Conservation (phyloP, 331 rosid species). For the Pyracantha coccinea region DNA sequence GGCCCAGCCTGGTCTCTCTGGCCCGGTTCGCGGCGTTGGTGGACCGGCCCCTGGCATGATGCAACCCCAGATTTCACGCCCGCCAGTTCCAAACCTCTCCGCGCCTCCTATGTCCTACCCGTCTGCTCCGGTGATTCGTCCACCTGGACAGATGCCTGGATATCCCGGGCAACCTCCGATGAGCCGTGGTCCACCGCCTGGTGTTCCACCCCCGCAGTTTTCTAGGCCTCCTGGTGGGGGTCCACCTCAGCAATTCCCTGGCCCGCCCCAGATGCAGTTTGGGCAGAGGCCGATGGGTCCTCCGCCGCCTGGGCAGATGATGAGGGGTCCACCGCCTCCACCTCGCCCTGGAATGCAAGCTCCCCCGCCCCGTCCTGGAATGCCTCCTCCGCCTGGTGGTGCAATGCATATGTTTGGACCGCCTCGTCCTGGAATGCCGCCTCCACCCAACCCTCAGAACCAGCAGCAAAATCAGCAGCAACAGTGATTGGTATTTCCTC, state of each 20-base stretch:
- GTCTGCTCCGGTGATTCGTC: conserved; percentile 61
- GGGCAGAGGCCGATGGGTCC: conserved; percentile 99
- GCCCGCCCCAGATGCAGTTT: conserved; percentile 61
- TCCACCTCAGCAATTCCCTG: conserved; percentile 46
- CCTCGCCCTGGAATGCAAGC: conserved; percentile 87
- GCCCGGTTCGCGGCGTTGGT: conserved; percentile 93
- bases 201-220: conserved; percentile 63
- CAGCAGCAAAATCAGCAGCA: conserved; percentile 75
- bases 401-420: conserved; percentile 75
- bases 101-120: conserved; percentile 80
- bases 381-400: conserved; percentile 90
- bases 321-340: conserved; percentile 86
- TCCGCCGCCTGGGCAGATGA: conserved; percentile 93
- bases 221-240: conserved; percentile 52
- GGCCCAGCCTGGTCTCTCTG: conserved; percentile 92
- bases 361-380: conserved; percentile 79
- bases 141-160: conserved; percentile 61
- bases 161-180: conserved; percentile 63
- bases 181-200: conserved; percentile 61
- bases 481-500: conserved; percentile 25
- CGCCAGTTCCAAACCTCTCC: conserved; percentile 47
- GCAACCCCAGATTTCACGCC: conserved; percentile 95
- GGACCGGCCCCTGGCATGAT: conserved; percentile 98
- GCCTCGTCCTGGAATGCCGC: conserved; percentile 89
- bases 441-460: conserved; percentile 80